phyloP scores from a whole-genome alignment of 1,284 basidiomycete species.

The Athelia psychrophila region DNA sequence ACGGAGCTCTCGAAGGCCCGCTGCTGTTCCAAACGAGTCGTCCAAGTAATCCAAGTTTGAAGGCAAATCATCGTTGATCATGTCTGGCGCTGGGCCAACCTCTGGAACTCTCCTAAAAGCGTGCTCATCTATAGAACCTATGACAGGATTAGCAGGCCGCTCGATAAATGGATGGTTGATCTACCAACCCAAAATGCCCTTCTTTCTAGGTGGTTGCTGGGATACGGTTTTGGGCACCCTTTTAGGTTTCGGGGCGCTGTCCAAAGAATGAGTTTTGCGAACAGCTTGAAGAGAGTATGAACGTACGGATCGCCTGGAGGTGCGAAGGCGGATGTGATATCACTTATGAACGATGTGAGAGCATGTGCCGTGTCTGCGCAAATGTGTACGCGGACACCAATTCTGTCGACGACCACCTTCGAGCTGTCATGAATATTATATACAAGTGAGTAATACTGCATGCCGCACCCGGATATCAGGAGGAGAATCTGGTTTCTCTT shows the following conservation, averaged over 20 bases:
- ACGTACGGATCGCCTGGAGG: conserved; percentile 30
- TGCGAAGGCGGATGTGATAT: conserved; percentile 41
- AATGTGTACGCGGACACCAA: conserved; percentile 52
- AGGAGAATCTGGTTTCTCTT: conserved; percentile 21
- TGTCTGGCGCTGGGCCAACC: conserved; percentile 76
- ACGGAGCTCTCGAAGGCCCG: conserved; percentile 66
- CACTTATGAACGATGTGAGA: conserved; percentile 48
- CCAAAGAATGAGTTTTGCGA: neutral
- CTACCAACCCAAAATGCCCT: conserved; percentile 34
- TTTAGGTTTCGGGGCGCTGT: conserved; percentile 22
- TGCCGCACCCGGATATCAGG: conserved; percentile 38
- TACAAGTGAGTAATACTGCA: neutral
- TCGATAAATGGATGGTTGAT: conserved; percentile 11
- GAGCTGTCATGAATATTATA: neutral
- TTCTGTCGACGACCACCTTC: conserved; percentile 48
- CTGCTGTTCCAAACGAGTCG: conserved; percentile 74
- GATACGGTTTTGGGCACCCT: conserved; percentile 35
- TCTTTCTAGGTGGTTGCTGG: conserved; percentile 14
- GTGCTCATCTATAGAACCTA: conserved; percentile 81
- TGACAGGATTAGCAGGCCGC: conserved; percentile 6
- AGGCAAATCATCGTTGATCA: conserved; percentile 91
- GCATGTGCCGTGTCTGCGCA: conserved; percentile 68
- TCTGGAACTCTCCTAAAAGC: conserved; percentile 78
- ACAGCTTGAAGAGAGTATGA: neutral
- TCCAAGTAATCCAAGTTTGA: conserved; percentile 88